These are phyloP conservation scores for Globisporangium nunn DNA, from an alignment of 352 stramenopile species.

Conservation along the genomic window DNA sequence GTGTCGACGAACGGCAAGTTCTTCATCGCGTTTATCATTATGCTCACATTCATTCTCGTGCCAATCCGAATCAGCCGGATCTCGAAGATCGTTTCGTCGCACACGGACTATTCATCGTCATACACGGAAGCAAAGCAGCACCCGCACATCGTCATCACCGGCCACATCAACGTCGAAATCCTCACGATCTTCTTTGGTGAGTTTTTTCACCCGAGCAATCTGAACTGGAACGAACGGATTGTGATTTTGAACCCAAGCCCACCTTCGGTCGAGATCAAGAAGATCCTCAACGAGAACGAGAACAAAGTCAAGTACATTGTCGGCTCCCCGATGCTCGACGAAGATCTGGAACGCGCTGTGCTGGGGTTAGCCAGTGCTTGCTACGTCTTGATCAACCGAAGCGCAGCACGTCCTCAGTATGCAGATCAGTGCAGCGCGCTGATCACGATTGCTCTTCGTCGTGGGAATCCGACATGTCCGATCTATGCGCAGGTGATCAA, in stretches of 20 bases:
- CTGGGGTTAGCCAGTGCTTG: conserved; percentile 47
- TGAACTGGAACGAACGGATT: conserved; percentile 79
- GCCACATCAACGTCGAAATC: conserved; percentile 58
- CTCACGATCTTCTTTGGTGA: conserved; percentile 69
- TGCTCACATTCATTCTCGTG: conserved; percentile 79
- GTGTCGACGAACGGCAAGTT: conserved; percentile 64
- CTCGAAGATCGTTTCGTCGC: conserved; percentile 66
- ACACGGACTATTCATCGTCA: conserved; percentile 71
- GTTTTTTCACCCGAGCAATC: conserved; percentile 81
- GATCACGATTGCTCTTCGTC: conserved; percentile 67
- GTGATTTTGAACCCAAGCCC: conserved; percentile 67
- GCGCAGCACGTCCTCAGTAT: conserved; percentile 40
- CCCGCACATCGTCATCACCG: conserved; percentile 68
- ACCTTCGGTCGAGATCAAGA: conserved; percentile 60
- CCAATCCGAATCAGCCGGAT: conserved; percentile 76
- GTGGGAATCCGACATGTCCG: conserved; percentile 56
- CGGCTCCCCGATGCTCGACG: conserved; percentile 68
- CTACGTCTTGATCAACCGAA: conserved; percentile 66
- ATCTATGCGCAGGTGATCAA: conserved; percentile 81
- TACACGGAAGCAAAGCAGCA: conserved; percentile 68
- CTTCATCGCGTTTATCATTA: conserved; percentile 72
- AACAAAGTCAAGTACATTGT: conserved; percentile 83
- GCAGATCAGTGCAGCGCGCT: conserved; percentile 64
- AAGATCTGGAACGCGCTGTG: conserved; percentile 59
- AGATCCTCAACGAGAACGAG: conserved; percentile 65